Base-by-base conservation (phyloP, 352 stramenopile genomes). In the Globisporangium abappressorium region DNA sequence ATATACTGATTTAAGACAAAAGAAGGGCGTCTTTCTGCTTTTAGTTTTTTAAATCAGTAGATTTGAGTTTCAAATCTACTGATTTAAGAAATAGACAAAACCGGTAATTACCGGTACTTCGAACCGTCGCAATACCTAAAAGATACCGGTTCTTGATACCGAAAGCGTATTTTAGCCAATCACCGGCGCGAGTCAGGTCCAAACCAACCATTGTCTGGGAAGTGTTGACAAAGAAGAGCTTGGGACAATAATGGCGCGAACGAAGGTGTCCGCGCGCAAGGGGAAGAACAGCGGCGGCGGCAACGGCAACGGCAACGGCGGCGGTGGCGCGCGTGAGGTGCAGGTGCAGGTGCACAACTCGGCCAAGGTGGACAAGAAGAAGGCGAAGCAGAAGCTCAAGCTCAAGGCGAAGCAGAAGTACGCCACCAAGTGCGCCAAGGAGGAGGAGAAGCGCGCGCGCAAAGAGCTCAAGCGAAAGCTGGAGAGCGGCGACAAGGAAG, bases 371-470 rank as follows among this genome's bases (percentile, higher is more conserved):
- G 76, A 81, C 49, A 81, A 76, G 30, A 87, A 78, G 70, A 87
- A 77, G 61, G 63, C 64, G 33, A 92, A 90, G 58, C 57, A 60
- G 26, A 87, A 90, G 74, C 72, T 84, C 51, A 92, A 90, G 64
- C 77, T 76, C 61, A 87, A 87, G 57, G 74, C 76, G 2, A 88
- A 86, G 41, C 68, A 68, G 33, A 85, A 86, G n/a, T 65, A 81
- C 59, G 79, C 76, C 1, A 72, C 66, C 33, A 90, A 89, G 68
- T n/a, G 77, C 30, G 81, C 80, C 18, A 89, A 87, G 55, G 43
- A 82, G 62, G 73, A 83, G 57, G 74, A 75, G 57, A 88, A 85
- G 72, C 80, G 64, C 28, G 58, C 38, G 47, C 57, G 58, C 53
- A 62, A 64, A 12, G 68, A 66, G 26, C 66, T 47, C 14, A 53